Evolutionary conservation across 352 stramenopile genomes (phyloP).

Genomic region (Pythium monospermum): DNA sequence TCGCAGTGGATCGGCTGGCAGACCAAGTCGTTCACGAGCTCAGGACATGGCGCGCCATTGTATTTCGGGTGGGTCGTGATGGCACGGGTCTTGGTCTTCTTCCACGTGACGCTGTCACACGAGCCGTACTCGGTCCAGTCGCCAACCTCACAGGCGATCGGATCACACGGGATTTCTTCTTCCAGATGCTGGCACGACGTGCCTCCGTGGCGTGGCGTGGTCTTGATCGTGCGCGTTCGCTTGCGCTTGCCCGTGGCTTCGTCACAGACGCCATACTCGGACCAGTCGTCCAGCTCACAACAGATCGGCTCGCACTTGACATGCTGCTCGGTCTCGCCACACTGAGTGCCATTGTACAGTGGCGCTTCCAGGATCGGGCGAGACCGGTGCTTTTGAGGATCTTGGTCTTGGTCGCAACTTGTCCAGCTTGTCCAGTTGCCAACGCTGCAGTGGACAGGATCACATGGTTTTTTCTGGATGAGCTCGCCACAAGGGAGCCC

Average conservation of each 20-base stretch:
- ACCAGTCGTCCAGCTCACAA: conserved; percentile 35
- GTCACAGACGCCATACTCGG: conserved; percentile 42
- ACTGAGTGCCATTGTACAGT: conserved; percentile 29
- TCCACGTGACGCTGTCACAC: conserved; percentile 42
- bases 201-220: conserved; percentile 26
- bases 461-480: conserved; percentile 37
- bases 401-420: conserved; percentile 39
- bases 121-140: conserved; percentile 45
- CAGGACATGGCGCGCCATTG: conserved; percentile 33
- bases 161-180: conserved; percentile 38
- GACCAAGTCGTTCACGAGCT: conserved; percentile 38
- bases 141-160: conserved; percentile 37
- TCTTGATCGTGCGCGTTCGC: conserved; percentile 26
- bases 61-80: conserved; percentile 32
- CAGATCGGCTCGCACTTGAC: conserved; percentile 35
- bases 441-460: conserved; percentile 37
- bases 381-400: conserved; percentile 34
- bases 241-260: conserved; percentile 31
- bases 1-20: conserved; percentile 51
- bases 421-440: conserved; percentile 43
- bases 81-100: conserved; percentile 38
- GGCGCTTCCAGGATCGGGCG: conserved; percentile 23
- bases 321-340: conserved; percentile 30
- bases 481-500: conserved; percentile 31
- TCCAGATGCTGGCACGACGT: conserved; percentile 25